Percentiles rank a stretch among this genome's conserved stretches.
These are phyloP conservation scores for Aethionema arabicum DNA, from an alignment of 345 rosid species.

Conservation along the genomic window DNA sequence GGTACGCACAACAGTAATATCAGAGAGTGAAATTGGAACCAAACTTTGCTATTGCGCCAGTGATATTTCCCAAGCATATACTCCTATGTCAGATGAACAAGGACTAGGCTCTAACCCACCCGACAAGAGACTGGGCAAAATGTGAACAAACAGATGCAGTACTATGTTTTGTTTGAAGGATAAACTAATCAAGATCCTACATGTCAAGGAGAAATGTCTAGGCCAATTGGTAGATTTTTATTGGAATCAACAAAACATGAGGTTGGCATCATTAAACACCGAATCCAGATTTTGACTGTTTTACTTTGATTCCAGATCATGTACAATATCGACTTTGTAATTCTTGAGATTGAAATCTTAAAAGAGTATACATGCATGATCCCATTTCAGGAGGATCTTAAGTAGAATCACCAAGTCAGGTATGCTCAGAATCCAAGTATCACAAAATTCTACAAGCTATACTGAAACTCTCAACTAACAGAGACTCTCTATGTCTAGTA, in stretches of 20 bases:
- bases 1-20: too few species aligned
- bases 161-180: too few species aligned
- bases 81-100: too few species aligned
- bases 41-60: too few species aligned
- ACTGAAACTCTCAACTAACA: not conserved
- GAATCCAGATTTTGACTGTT: not conserved
- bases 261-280: not conserved
- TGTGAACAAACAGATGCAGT: too few species aligned
- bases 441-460: conserved; percentile 16
- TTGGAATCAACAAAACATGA: not conserved
- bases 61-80: too few species aligned
- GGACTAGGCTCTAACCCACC: too few species aligned
- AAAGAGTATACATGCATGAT: not conserved
- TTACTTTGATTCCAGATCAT: conserved; percentile 6
- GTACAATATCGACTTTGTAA: not conserved
- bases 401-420: conserved; percentile 7
- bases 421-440: conserved; percentile 1
- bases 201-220: too few species aligned
- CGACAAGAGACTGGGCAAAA: too few species aligned
- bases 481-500: conserved; percentile 15
- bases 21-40: too few species aligned
- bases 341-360: not conserved
- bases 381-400: not conserved
- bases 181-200: too few species aligned
- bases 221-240: too few species aligned